Conservation (phyloP, 2,329 filamentous ascomycete genomes). For the Pseudocercospora cruenta region DNA sequence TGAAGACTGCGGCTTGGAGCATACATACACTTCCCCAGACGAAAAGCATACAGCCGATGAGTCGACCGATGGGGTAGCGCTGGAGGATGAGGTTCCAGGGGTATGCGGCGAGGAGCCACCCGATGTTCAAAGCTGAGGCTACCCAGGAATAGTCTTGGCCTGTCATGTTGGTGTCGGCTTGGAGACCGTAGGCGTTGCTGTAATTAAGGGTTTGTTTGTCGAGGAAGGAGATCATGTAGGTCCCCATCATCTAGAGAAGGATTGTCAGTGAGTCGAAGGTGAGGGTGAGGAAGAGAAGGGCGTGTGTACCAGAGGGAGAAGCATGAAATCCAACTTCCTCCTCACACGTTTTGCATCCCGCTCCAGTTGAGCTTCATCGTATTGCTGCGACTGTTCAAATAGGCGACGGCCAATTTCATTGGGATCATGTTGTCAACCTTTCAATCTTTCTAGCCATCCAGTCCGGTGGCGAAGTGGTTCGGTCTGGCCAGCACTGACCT, state of each 20-base stretch:
- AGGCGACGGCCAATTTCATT: conserved; percentile 17
- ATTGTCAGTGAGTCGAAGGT: too few relatives aligned
- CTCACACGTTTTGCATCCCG: conserved; percentile 47
- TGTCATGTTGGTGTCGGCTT: conserved; percentile 37
- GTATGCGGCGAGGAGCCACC: conserved; percentile 48
- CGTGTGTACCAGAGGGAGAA: conserved; percentile 51
- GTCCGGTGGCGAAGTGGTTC: not conserved
- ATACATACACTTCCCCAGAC: conserved; percentile 39
- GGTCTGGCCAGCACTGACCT: not conserved
- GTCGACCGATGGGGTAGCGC: conserved; percentile 19
- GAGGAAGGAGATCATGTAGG: conserved; percentile 42
- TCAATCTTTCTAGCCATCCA: conserved; percentile 4
- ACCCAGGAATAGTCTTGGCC: conserved; percentile 47
- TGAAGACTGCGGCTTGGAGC: conserved; percentile 39
- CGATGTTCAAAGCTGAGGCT: conserved; percentile 50
- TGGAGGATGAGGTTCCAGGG: conserved; percentile 42
- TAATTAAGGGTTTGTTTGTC: conserved; percentile 29
- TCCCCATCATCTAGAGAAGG: conserved; percentile 47
- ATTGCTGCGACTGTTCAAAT: conserved; percentile 16
- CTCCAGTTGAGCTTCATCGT: conserved; percentile 41
- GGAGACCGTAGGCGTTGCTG: conserved; percentile 21
- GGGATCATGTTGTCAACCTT: conserved; percentile 11
- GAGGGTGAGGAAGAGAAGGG: too few relatives aligned
- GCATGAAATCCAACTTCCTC: conserved; percentile 51
- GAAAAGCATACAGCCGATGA: conserved; percentile 25